Percentiles rank a stretch among this genome's conserved stretches.
phyloP scores from a whole-genome alignment of 768 basidiomycete genomes.

The Boletus bicolor region DNA sequence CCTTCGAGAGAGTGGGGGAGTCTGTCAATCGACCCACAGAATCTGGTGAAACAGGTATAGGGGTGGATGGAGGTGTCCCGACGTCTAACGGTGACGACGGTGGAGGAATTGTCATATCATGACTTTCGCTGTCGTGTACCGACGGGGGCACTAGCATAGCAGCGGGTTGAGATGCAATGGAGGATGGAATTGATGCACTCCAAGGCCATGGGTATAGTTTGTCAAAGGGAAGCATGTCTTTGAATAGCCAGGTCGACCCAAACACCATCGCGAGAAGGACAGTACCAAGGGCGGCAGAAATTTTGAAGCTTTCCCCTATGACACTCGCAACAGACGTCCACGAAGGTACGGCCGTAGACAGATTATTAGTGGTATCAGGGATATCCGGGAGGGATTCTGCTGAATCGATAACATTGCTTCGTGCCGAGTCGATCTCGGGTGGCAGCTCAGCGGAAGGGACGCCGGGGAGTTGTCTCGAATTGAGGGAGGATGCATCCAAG shows the following conservation, averaged over 20 bases:
- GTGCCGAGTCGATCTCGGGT: constrained; percentile 20
- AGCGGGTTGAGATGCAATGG: background rate
- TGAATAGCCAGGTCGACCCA: constrained; percentile 27
- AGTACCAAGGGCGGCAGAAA: constrained; percentile 18
- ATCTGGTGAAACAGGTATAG: background rate
- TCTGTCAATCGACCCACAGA: constrained; percentile 5
- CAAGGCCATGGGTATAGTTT: constrained; percentile 14
- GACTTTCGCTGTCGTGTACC: constrained; percentile 1
- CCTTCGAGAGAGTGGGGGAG: constrained; percentile 1
- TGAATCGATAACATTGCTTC: constrained; percentile 9
- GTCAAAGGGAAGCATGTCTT: constrained; percentile 13
- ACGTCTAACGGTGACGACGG: background rate
- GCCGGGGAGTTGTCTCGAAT: constrained; percentile 59
- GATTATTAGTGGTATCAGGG: constrained; percentile 15
- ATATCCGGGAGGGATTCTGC: constrained; percentile 16
- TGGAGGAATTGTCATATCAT: background rate
- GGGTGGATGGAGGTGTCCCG: background rate
- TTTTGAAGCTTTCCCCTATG: constrained; percentile 13
- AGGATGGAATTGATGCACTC: background rate
- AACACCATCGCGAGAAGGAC: constrained; percentile 23
- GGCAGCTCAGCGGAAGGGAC: constrained; percentile 40
- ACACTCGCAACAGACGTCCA: constrained; percentile 14
- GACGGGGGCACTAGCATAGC: background rate
- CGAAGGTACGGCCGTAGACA: constrained; percentile 11
- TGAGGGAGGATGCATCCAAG: constrained; percentile 47